Base-by-base conservation (phyloP, 208 protist species). In the Strigomonas culicis region DNA sequence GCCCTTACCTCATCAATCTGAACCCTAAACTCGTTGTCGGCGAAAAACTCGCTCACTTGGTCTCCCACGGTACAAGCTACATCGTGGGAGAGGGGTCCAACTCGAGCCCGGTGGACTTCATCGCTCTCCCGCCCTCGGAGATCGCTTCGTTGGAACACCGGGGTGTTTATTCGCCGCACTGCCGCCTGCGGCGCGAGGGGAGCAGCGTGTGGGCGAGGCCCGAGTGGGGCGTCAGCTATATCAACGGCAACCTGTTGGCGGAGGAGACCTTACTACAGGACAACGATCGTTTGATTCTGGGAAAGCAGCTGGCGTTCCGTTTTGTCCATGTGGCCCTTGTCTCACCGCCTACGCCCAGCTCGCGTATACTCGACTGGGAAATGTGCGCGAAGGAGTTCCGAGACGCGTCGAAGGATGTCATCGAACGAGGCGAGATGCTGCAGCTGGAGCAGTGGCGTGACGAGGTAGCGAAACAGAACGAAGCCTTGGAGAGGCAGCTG, bases 81-180 rank as follows among this genome's bases (percentile, higher is more conserved):
- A 80, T 92, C 39, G 67, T 84, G 4, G 76, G 75, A 4, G 76
- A 86, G 28, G 63, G 31, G 47, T 52, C 50, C 11, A 84, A 75
- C 64, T 79, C 85, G 24, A 76, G 77, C 11, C 62, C 52, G 47
- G 43, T 71, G 2, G 81, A 86, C 63, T 76, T 88, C 70, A 72
- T 84, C 39, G 77, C 80, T 15, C 73, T 80, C 59, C 73, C 79
- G 19, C 60, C 70, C 19, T 47, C 52, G 27, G 64, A 61, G 43
- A 70, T 71, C 21, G 67, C 46, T 4, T 59, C 66, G 7, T 25
- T 59, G 34, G 46, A 50, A 49, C 72, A 82, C 41, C 76, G 66
- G 63, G 84, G 77, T 52, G 63, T 88, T 22, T 84, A 84, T 63
- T 85, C 79, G n/a, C 79, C 81, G 28, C 79, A 92, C 59, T 83